Conservation (phyloP, 495 filamentous ascomycete species). For the Annulohypoxylon bovei region DNA sequence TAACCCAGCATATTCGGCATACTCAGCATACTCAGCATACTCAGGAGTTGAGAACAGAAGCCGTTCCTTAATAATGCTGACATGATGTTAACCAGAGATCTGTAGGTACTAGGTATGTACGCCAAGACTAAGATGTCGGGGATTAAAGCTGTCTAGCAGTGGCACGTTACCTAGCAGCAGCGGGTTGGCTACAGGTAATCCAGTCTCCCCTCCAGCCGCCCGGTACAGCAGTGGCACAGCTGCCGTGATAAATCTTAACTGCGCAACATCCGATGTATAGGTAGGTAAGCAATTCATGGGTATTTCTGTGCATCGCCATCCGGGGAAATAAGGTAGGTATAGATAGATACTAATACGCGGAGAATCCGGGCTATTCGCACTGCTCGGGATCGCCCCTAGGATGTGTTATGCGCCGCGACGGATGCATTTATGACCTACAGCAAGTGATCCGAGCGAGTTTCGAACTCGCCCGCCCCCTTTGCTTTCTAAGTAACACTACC, state of each 20-base stretch:
- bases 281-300: background rate
- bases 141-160: background rate
- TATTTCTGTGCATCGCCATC: background rate
- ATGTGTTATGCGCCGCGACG: conserved; percentile 19
- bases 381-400: conserved; percentile 28
- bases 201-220: background rate
- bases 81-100: conserved; percentile 9
- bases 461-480: background rate
- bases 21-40: background rate
- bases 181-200: too few relatives aligned
- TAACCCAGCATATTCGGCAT: too few relatives aligned
- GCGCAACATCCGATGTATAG: background rate
- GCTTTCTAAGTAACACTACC: background rate
- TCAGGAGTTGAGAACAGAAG: background rate
- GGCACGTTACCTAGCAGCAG: conserved; percentile 16
- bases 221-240: background rate
- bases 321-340: conserved; percentile 10
- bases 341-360: conserved; percentile 1
- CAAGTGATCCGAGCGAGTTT: background rate
- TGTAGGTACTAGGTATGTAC: background rate
- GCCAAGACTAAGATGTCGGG: conserved; percentile 16
- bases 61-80: conserved; percentile 23
- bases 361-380: conserved; percentile 1
- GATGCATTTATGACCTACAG: background rate
- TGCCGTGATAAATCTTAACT: background rate